Evolutionary conservation across 129 eudicot species (phyloP).

Genomic region (Glebionis coronaria): DNA sequence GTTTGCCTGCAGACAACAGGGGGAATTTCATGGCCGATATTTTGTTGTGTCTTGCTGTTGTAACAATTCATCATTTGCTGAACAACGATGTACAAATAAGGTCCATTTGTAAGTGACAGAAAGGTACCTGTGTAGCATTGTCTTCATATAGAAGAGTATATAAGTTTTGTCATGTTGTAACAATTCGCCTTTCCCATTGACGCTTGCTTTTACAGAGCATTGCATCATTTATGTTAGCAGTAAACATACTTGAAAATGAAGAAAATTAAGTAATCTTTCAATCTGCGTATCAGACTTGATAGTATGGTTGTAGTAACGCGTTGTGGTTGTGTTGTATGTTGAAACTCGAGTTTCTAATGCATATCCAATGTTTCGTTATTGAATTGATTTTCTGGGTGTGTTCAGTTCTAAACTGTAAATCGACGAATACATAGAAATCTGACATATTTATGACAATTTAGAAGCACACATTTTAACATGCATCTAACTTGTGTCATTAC

Average conservation of each 20-base stretch:
- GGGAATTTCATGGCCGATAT: conserved; percentile 15
- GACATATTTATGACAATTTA: too few species aligned
- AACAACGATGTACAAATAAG: conserved; percentile 22
- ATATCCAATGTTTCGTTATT: too few species aligned
- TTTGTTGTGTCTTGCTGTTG: conserved; percentile 12
- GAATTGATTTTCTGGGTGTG: too few species aligned
- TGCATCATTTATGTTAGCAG: neutral
- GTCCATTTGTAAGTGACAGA: conserved; percentile 12
- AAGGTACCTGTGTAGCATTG: conserved; percentile 20
- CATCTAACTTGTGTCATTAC: too few species aligned
- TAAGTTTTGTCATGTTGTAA: conserved; percentile 26
- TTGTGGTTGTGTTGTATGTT: neutral
- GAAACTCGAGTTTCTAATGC: too few species aligned
- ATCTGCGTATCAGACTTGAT: conserved; percentile 1
- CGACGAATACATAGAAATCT: too few species aligned
- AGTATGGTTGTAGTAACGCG: neutral
- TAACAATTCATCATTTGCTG: conserved; percentile 5
- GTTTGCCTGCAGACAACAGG: conserved; percentile 24
- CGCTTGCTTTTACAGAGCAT: conserved; percentile 1
- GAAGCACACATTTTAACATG: too few species aligned
- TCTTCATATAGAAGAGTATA: conserved; percentile 28
- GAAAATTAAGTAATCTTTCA: neutral
- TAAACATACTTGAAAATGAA: neutral
- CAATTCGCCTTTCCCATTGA: neutral
- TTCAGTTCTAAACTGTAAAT: too few species aligned